Base-by-base conservation (phyloP, 495 filamentous ascomycete species). In the Aspergillus funiculosus region DNA sequence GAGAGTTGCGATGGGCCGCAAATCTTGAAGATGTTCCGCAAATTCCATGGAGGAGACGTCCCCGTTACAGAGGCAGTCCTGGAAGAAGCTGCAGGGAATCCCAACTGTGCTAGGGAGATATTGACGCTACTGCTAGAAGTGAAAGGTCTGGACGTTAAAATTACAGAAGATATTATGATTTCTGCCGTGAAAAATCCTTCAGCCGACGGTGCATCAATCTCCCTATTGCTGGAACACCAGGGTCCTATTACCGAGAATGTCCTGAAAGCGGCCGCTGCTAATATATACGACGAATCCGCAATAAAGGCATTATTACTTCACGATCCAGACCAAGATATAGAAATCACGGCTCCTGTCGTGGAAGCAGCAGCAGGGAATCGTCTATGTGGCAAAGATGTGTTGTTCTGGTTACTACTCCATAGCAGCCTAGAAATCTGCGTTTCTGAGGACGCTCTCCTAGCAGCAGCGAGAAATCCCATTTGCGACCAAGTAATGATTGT, bases 91-190 rank as follows among this genome's bases (percentile, higher is more conserved):
- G 38, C 38, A 5, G 24, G 22, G 1, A 40, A 40, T n/a, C 22
- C 10, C 13, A 13, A 17, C 11, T 14, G 28, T 4, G 38, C 22
- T 9, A 13, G 10, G 14, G 1, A 28, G 38, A 27, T 40, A 24
- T 5, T 40, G 5, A n/a, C 22, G 9, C n/a, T 40, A 8, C 24
- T 40, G 22, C 38, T 40, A n/a, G 22, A 14, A 8, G 7, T n/a
- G 19, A 24, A 27, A 9, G 38, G 38, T 2, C 8, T n/a, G 3
- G 21, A 40, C 5, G n/a, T 40, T 19, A 3, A 11, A 14, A 13
- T 24, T 28, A 40, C 38, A 6, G 24, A 28, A 9, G 38, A 40
- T 27, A 13, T 40, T 24, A 40, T 40, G 14, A 40, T 40, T 15
- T 7, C 38, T 9, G 22, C 38, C 6, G 38, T 18, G 22, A n/a